Evolutionary conservation across 1,284 basidiomycete species (phyloP).

Genomic region (Cutaneotrichosporon cyanovorans): DNA sequence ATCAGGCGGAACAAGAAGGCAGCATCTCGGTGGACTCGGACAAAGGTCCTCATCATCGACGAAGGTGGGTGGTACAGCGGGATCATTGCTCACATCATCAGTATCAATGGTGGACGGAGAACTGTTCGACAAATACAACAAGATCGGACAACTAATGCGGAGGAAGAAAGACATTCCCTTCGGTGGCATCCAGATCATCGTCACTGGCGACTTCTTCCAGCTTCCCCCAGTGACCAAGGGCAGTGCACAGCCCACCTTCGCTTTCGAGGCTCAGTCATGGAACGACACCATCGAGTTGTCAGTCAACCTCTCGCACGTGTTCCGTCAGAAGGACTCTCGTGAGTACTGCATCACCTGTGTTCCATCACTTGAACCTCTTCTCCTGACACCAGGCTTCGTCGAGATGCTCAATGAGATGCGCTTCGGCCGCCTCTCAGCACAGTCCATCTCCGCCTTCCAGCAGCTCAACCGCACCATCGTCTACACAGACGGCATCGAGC

Average conservation of each 20-base stretch:
- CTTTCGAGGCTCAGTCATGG: constrained; percentile 87
- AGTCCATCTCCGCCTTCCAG: constrained; percentile 58
- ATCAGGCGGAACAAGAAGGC: constrained; percentile 66
- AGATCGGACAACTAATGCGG: constrained; percentile 48
- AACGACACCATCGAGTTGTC: constrained; percentile 63
- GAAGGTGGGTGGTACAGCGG: constrained; percentile 56
- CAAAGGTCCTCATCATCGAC: constrained; percentile 83
- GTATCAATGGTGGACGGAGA: constrained; percentile 96
- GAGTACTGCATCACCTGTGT: too few relatives aligned
- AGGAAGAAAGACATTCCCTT: constrained; percentile 61
- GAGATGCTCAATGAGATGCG: constrained; percentile 88
- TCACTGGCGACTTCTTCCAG: constrained; percentile 96
- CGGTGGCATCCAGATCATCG: constrained; percentile 89
- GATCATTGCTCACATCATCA: constrained; percentile 38
- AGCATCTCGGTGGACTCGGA: constrained; percentile 60
- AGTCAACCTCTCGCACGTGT: constrained; percentile 83
- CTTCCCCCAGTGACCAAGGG: constrained; percentile 77
- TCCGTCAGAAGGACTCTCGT: constrained; percentile 57
- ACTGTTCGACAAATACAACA: constrained; percentile 51
- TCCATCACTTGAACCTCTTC: background rate
- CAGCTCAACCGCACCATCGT: constrained; percentile 51
- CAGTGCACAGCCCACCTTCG: constrained; percentile 54
- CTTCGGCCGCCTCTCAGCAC: constrained; percentile 59
- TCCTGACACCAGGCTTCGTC: constrained; percentile 58
- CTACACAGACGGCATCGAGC: constrained; percentile 65